These are phyloP conservation scores for Buxus sempervirens DNA, from an alignment of 164 flowering plant species.

Conservation along the genomic window DNA sequence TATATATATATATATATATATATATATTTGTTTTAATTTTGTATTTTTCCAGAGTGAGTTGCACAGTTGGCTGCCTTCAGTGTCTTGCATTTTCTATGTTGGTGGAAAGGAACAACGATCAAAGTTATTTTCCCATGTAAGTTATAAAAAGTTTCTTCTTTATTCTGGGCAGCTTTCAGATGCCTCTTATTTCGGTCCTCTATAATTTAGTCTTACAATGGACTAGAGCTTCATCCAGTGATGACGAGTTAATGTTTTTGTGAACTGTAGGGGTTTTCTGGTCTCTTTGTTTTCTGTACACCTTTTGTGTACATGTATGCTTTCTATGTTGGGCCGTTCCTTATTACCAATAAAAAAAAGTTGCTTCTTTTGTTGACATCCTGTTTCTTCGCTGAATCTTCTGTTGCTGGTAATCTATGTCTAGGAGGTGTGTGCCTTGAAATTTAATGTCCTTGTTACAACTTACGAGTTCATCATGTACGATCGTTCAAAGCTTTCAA, in stretches of 20 bases:
- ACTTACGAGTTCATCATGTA: conserved; percentile 98
- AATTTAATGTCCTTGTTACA: conserved; percentile 96
- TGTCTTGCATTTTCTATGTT: conserved; percentile 90
- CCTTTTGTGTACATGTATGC: no score
- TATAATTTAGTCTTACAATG: no score
- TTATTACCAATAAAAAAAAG: no score
- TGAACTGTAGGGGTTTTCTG: no score
- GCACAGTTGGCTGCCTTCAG: conserved; percentile 90
- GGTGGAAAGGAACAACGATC: conserved; percentile 90
- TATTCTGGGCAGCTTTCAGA: no score
- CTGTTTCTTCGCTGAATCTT: conserved; percentile 6
- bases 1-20: neutral
- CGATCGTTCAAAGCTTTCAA: conserved; percentile 93
- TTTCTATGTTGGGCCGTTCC: no score
- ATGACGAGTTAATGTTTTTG: no score
- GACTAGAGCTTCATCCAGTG: no score
- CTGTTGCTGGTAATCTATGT: conserved; percentile 11
- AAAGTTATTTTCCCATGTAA: conserved; percentile 93
- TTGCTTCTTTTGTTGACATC: neutral
- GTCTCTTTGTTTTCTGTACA: no score
- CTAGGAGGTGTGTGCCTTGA: conserved; percentile 92
- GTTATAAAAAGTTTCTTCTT: no score
- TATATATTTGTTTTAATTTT: neutral
- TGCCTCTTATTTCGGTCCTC: no score
- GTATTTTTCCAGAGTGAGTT: conserved; percentile 77